These are phyloP conservation scores for Euphrasia confusa DNA, from an alignment of 257 asterid genomes.

Conservation along the genomic window DNA sequence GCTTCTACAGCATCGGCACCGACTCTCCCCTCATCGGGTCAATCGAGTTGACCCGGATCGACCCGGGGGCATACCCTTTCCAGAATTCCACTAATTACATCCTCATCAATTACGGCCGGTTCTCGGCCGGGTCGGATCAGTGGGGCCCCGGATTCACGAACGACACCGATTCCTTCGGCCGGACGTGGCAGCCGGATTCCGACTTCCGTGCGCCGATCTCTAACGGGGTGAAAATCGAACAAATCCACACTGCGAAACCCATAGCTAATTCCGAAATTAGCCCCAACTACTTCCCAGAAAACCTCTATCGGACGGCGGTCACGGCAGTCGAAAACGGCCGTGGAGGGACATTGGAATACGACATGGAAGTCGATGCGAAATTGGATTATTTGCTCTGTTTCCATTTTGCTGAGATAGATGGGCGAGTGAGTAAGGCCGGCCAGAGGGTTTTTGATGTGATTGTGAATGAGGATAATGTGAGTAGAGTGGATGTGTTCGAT, in stretches of 20 bases:
- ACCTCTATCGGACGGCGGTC: slow-evolving; percentile 68
- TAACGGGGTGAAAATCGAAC: slow-evolving; percentile 37
- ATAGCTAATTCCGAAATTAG: slow-evolving; percentile 44
- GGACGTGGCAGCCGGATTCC: slow-evolving; percentile 79
- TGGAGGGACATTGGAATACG: slow-evolving; percentile 63
- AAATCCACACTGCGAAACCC: slow-evolving; percentile 47
- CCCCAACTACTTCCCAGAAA: slow-evolving; percentile 79
- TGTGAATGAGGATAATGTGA: slow-evolving; percentile 71
- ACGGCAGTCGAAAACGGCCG: slow-evolving; percentile 43
- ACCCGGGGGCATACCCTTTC: slow-evolving; percentile 46
- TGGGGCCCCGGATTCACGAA: slow-evolving; percentile 96
- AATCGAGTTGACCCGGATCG: slow-evolving; percentile 53
- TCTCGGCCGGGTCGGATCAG: slow-evolving; percentile 73
- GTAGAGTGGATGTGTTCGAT: slow-evolving; percentile 67
- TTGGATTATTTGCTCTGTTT: slow-evolving; percentile 82
- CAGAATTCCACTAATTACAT: slow-evolving; percentile 40
- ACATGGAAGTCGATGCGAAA: slow-evolving; percentile 70
- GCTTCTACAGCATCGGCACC: slow-evolving; percentile 94
- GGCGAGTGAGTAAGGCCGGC: slow-evolving; percentile 59
- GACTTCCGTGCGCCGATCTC: slow-evolving; percentile 31
- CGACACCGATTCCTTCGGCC: slow-evolving; percentile 73
- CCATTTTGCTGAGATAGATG: slow-evolving; percentile 93
- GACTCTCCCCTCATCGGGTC: slow-evolving; percentile 89
- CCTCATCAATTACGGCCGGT: slow-evolving; percentile 80
- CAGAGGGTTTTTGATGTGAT: slow-evolving; percentile 77